Evolutionary conservation across 108 stramenopile species (phyloP).

Genomic region (Mayamaea pseudoterrestris): DNA sequence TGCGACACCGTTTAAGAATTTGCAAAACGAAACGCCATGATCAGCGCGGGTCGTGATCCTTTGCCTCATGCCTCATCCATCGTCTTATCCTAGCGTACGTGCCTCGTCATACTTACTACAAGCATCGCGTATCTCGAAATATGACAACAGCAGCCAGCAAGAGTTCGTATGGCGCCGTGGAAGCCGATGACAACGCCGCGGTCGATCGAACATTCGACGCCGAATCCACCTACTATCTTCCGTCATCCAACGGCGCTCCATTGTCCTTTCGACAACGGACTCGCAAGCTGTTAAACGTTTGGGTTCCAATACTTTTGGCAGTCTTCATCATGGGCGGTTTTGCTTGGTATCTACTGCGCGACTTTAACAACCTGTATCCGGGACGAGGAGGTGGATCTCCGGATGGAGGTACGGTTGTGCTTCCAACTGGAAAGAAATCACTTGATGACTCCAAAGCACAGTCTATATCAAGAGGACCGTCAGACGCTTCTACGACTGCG

Average conservation of each 20-base stretch:
- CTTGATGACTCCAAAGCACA: neutral
- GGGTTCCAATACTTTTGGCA: slow-evolving; percentile 20
- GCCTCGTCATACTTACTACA: neutral
- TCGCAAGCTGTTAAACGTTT: neutral
- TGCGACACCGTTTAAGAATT: neutral
- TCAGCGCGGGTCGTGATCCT: too few relatives aligned
- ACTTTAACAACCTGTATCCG: slow-evolving; percentile 13
- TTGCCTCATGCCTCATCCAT: too few relatives aligned
- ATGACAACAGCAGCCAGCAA: neutral
- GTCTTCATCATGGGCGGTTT: slow-evolving; percentile 9
- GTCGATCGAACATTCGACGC: neutral
- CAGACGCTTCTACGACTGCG: neutral
- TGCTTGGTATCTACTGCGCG: slow-evolving; percentile 5
- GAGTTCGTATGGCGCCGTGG: neutral
- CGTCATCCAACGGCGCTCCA: neutral
- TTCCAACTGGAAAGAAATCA: neutral
- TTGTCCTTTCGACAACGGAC: neutral
- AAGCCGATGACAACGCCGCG: neutral
- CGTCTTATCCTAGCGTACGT: neutral
- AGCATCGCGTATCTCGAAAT: too few relatives aligned
- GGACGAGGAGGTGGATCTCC: neutral
- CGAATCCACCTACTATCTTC: neutral
- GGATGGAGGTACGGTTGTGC: neutral
- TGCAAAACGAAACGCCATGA: too few relatives aligned
- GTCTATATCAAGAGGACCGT: neutral